phyloP scores from a whole-genome alignment of 345 rosid species.

The Salix exigua region DNA sequence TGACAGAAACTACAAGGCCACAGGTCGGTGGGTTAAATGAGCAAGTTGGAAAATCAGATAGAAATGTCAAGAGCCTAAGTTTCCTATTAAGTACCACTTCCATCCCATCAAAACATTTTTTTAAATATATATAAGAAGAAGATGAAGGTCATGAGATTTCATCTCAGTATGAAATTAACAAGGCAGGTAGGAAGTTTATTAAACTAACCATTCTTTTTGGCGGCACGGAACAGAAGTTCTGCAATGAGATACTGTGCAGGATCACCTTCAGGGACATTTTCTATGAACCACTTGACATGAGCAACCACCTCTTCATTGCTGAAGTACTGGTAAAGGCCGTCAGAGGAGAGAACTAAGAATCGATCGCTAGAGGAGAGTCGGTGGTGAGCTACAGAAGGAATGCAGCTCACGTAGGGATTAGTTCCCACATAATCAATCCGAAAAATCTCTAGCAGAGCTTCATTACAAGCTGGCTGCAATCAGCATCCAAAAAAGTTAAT shows the following conservation, averaged over 20 bases:
- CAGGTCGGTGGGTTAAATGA: neutral
- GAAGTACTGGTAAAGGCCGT: conserved; percentile 90
- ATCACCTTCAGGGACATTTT: conserved; percentile 93
- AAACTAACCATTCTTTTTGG: conserved; percentile 80
- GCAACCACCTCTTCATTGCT: conserved; percentile 96
- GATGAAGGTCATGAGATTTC: neutral
- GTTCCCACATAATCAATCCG: conserved; percentile 65
- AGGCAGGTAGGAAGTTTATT: neutral
- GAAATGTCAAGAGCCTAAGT: neutral
- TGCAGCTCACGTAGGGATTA: conserved; percentile 72
- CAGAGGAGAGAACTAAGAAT: conserved; percentile 85
- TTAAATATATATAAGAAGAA: neutral
- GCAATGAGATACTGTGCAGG: conserved; percentile 95
- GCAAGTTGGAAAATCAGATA: neutral
- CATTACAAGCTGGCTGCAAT: conserved; percentile 78
- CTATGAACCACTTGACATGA: conserved; percentile 95
- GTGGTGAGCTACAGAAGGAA: conserved; percentile 74
- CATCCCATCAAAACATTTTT: neutral
- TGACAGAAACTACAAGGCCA: neutral
- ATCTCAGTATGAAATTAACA: neutral
- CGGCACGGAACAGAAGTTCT: conserved; percentile 90
- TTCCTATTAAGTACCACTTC: neutral
- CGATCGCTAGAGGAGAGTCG: conserved; percentile 81
- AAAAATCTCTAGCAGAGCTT: conserved; percentile 80
- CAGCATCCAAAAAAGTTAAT: conserved; percentile 14